phyloP scores from a whole-genome alignment of 345 rosid species.

The Erysimum cheiranthoides region DNA sequence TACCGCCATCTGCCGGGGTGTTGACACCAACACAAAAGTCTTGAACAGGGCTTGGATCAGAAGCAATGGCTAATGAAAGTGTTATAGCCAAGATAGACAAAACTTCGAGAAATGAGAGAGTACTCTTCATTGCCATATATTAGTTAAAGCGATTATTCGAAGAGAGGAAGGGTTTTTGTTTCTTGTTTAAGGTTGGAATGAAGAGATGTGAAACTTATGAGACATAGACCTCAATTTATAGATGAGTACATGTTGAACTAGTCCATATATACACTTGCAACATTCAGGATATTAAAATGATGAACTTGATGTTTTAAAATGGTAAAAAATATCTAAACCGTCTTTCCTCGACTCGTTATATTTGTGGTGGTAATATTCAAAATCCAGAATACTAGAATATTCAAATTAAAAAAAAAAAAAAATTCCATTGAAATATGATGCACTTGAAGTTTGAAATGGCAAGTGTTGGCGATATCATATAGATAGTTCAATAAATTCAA shows the following conservation, averaged over 20 bases:
- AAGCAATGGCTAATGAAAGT: slow-evolving; percentile 19
- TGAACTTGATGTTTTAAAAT: not conserved
- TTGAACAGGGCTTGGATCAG: slow-evolving; percentile 31
- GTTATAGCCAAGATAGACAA: slow-evolving; percentile 21
- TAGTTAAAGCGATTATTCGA: not conserved
- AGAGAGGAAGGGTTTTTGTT: not conserved
- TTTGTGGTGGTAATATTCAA: not conserved
- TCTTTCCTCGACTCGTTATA: not conserved
- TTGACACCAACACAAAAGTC: slow-evolving; percentile 27
- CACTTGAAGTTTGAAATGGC: slow-evolving; percentile 8
- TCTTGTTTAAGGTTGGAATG: not conserved
- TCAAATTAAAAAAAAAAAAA: too few species aligned
- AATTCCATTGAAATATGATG: not conserved
- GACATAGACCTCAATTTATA: slow-evolving; percentile 17
- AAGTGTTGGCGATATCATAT: not conserved
- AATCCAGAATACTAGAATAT: too few species aligned
- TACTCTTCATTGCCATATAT: slow-evolving; percentile 13
- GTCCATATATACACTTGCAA: not conserved
- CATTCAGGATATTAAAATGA: not conserved
- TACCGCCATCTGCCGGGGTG: slow-evolving; percentile 7
- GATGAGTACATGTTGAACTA: not conserved
- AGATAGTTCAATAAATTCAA: not conserved
- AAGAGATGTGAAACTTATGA: slow-evolving; percentile 14
- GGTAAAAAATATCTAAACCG: not conserved
- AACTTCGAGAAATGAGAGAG: not conserved